A percentile compares a stretch with the other conserved stretches of the same genome.
These are phyloP conservation scores for Coemansia sp. DNA, from an alignment of 192 early-diverging fungal genomes.

Conservation along the genomic window DNA sequence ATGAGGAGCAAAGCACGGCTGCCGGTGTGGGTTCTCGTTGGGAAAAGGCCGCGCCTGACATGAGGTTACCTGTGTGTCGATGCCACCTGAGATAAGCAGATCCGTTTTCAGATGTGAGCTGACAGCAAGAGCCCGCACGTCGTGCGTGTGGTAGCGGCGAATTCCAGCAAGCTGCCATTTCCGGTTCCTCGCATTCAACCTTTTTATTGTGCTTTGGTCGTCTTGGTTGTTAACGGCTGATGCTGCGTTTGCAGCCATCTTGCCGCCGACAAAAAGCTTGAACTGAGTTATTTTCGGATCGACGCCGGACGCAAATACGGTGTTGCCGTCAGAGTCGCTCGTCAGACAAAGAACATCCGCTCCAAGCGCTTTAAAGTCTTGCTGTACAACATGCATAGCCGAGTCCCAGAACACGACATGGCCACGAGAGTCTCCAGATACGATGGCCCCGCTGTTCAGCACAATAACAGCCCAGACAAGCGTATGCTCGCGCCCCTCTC, in stretches of 20 bases:
- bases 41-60: conserved; percentile 63
- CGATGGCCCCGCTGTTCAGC: conserved; percentile 71
- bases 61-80: conserved; percentile 72
- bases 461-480: conserved; percentile 83
- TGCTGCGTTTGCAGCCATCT: conserved; percentile 7
- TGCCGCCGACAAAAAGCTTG: conserved; percentile 46
- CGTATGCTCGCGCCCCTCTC: conserved; percentile 70
- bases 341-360: conserved; percentile 90
- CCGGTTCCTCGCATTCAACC: conserved; percentile 10
- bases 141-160: conserved; percentile 91
- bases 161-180: conserved; percentile 84
- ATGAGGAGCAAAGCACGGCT: conserved; percentile 67
- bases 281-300: conserved; percentile 85
- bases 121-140: conserved; percentile 85
- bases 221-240: not conserved
- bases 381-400: conserved; percentile 63
- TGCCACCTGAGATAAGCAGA: conserved; percentile 82
- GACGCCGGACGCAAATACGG: conserved; percentile 86
- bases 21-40: conserved; percentile 59
- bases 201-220: not conserved
- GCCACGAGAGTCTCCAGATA: conserved; percentile 90
- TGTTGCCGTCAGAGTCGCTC: conserved; percentile 60
- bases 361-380: conserved; percentile 71
- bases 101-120: conserved; percentile 68
- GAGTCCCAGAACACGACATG: conserved; percentile 89